Base-by-base conservation (phyloP, 1,284 basidiomycete species). In the Sphagnurus paluster region DNA sequence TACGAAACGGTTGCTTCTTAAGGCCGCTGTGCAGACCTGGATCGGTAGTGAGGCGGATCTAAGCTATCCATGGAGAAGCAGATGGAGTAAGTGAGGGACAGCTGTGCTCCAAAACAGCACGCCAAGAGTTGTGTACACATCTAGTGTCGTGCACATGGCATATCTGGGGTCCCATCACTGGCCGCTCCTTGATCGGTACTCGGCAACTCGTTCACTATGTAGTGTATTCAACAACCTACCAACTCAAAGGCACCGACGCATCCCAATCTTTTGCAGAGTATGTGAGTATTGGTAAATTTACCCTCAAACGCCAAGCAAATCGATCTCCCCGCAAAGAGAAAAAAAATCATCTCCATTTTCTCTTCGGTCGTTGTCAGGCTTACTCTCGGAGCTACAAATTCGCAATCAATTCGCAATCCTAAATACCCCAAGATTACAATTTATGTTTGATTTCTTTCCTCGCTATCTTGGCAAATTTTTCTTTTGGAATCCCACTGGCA, bases 361-460 rank as follows among this genome's bases (percentile, higher is more conserved):
- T n/a, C n/a, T n/a, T n/a, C 23, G 34, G 34, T 21, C 28, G 28
- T 29, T 29, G 4, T 17, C 7, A 36, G 34, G 9, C 4, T 17
- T 9, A 21, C 7, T 21, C 30, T 14, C 13, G 5, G 30, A 14
- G 30, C 30, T 33, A 33, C 17, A 16, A 33, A 8, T 33, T 33
- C 23, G 5, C 16, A 11, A 20, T 34, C 17, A 28, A 28, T 20
- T 35, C 16, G 3, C 17, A 20, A 4, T 20, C 23, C 24, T 14
- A 5, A 39, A 26, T 25, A 23, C n/a, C 37, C 34, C 29, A 32
- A 7, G 13, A 40, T 61, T 56, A 82, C 32, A 85, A 57, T 55
- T 82, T 84, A 59, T 85, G 83, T 54, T 68, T 80, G 50, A 85
- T 77, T 62, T 86, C 80, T 61, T 79, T 84, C 42, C 63, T 72